Conservation (phyloP, 1,139 yeast genomes). For the Yamadazyma oceani region DNA sequence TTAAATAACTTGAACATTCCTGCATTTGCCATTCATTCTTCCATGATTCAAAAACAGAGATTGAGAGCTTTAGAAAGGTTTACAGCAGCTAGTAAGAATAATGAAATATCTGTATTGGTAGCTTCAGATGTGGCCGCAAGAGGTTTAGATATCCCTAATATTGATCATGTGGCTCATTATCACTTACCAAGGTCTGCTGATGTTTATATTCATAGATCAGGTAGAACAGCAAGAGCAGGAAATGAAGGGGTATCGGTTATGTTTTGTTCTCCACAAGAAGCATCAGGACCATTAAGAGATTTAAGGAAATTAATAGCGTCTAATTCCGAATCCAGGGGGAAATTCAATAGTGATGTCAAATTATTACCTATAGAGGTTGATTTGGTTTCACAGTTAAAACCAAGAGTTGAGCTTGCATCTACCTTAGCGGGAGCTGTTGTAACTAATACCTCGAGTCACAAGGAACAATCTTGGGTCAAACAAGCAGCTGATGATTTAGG, state of each 20-base stretch:
- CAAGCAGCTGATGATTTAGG: conserved; percentile 96
- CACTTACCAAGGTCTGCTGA: conserved; percentile 96
- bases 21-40: conserved; percentile 83
- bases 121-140: conserved; percentile 99
- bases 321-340: conserved; percentile 22
- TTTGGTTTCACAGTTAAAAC: conserved; percentile 66
- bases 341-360: conserved; percentile 56
- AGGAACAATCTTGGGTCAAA: conserved; percentile 78
- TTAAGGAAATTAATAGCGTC: conserved; percentile 61
- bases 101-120: conserved; percentile 67
- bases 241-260: conserved; percentile 91
- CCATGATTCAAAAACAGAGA: conserved; percentile 94
- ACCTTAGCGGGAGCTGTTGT: conserved; percentile 72
- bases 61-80: conserved; percentile 79
- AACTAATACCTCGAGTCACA: conserved; percentile 57
- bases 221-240: conserved; percentile 97
- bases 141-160: conserved; percentile 90
- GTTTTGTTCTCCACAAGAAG: conserved; percentile 92
- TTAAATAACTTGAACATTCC: conserved; percentile 69
- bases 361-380: conserved; percentile 77
- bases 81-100: conserved; percentile 50
- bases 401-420: conserved; percentile 67
- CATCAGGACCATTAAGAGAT: conserved; percentile 81
- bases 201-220: conserved; percentile 92
- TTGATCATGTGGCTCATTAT: conserved; percentile 93